Evolutionary conservation across 2,329 filamentous ascomycete species (phyloP).

Genomic region (Phaeomoniella chlamydospora): DNA sequence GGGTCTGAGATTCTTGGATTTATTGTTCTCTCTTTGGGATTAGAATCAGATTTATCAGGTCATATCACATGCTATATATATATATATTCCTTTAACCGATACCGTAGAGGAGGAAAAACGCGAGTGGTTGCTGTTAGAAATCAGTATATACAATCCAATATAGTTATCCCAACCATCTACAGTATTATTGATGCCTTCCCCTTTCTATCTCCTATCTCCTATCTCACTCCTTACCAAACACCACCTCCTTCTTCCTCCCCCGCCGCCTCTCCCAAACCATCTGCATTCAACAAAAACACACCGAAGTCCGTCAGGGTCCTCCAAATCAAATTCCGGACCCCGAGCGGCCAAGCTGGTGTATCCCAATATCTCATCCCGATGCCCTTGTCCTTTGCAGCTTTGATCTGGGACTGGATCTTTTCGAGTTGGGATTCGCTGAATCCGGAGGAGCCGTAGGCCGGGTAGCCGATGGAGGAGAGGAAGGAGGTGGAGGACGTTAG

Average conservation of each 20-base stretch:
- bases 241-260: conserved; percentile 11
- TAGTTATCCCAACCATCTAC: too few relatives aligned
- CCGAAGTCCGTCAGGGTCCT: conserved; percentile 39
- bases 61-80: too few relatives aligned
- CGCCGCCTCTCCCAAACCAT: conserved; percentile 42
- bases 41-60: too few relatives aligned
- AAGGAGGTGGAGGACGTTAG: conserved; percentile 42
- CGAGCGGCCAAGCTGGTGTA: conserved; percentile 43
- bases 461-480: conserved; percentile 21
- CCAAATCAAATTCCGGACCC: conserved; percentile 46
- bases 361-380: conserved; percentile 51
- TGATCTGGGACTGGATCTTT: conserved; percentile 37
- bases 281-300: conserved; percentile 48
- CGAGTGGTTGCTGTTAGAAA: too few relatives aligned
- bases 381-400: conserved; percentile 37
- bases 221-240: conserved; percentile 6
- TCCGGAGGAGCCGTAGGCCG: conserved; percentile 24
- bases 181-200: too few relatives aligned
- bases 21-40: too few relatives aligned
- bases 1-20: too few relatives aligned
- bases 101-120: too few relatives aligned
- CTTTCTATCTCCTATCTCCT: too few relatives aligned
- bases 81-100: too few relatives aligned
- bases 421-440: conserved; percentile 32
- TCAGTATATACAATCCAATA: too few relatives aligned